A percentile compares a stretch with the other conserved stretches of the same genome.
phyloP scores from a whole-genome alignment of 352 stramenopile species.

The Blastocystis sp. region DNA sequence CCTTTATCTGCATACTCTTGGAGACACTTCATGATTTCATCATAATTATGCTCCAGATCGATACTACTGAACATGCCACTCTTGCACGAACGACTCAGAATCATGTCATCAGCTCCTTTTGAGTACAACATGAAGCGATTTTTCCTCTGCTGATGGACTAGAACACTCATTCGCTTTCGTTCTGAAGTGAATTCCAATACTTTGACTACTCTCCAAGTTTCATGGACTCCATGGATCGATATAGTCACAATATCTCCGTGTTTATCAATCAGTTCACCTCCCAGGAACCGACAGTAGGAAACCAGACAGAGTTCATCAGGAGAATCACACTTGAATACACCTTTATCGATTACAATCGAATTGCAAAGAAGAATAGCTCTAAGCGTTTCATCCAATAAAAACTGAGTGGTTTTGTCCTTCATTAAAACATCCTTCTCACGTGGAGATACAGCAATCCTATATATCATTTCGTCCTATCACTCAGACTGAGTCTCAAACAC shows the following conservation, averaged over 20 bases:
- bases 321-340: slow-evolving; percentile 35
- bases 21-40: slow-evolving; percentile 73
- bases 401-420: background rate
- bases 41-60: background rate
- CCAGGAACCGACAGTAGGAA: background rate
- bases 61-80: background rate
- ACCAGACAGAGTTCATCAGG: slow-evolving; percentile 47
- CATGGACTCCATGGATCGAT: slow-evolving; percentile 26
- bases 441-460: slow-evolving; percentile 1
- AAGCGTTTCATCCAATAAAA: slow-evolving; percentile 1
- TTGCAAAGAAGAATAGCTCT: slow-evolving; percentile 25
- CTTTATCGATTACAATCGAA: slow-evolving; percentile 45
- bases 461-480: background rate
- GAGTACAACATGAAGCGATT: background rate
- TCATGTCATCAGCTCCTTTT: slow-evolving; percentile 59
- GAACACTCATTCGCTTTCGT: slow-evolving; percentile 94
- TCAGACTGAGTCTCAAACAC: slow-evolving; percentile 60
- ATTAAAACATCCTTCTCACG: background rate
- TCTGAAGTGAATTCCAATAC: slow-evolving; percentile 95
- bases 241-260: background rate
- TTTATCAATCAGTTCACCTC: slow-evolving; percentile 9
- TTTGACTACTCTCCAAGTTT: slow-evolving; percentile 87
- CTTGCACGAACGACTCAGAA: background rate
- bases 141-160: slow-evolving; percentile 78
- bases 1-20: slow-evolving; percentile 79